phyloP scores from a whole-genome alignment of 1,139 yeast genomes.

The Sugiyamaella novakii region DNA sequence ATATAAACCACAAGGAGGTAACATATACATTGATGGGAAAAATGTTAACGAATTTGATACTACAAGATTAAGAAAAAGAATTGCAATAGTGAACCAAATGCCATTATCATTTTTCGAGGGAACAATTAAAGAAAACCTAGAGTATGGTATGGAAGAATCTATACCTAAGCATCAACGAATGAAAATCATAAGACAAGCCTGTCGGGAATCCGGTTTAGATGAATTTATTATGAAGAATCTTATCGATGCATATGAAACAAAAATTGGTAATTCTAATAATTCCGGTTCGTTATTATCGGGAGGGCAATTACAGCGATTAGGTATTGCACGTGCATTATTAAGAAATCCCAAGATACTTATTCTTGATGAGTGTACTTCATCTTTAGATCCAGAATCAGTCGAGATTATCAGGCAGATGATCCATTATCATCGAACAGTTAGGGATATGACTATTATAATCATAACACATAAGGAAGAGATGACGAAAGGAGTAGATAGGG shows the following conservation, averaged over 20 bases:
- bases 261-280: slow-evolving; percentile 47
- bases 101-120: slow-evolving; percentile 75
- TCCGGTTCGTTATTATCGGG: slow-evolving; percentile 55
- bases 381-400: slow-evolving; percentile 65
- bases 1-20: slow-evolving; percentile 60
- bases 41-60: slow-evolving; percentile 62
- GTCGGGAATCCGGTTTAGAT: slow-evolving; percentile 40
- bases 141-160: slow-evolving; percentile 53
- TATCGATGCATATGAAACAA: slow-evolving; percentile 48
- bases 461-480: slow-evolving; percentile 89
- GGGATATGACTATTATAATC: slow-evolving; percentile 67
- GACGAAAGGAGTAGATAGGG: slow-evolving; percentile 47
- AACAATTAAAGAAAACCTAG: slow-evolving; percentile 70
- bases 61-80: slow-evolving; percentile 60
- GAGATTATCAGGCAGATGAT: slow-evolving; percentile 38
- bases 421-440: slow-evolving; percentile 58
- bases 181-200: slow-evolving; percentile 35
- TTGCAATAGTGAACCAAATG: slow-evolving; percentile 86
- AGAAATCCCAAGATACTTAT: slow-evolving; percentile 61
- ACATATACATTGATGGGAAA: slow-evolving; percentile 61
- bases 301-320: slow-evolving; percentile 87
- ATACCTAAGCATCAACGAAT: slow-evolving; percentile 40
- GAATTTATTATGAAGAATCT: slow-evolving; percentile 39
- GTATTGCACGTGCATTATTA: slow-evolving; percentile 76
- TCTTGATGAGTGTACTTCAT: slow-evolving; percentile 75